Evolutionary conservation across 495 filamentous ascomycete genomes (phyloP), one percentile per base, ranked within the genome.

Genomic region (Astrothelium macrocarpum): DNA sequence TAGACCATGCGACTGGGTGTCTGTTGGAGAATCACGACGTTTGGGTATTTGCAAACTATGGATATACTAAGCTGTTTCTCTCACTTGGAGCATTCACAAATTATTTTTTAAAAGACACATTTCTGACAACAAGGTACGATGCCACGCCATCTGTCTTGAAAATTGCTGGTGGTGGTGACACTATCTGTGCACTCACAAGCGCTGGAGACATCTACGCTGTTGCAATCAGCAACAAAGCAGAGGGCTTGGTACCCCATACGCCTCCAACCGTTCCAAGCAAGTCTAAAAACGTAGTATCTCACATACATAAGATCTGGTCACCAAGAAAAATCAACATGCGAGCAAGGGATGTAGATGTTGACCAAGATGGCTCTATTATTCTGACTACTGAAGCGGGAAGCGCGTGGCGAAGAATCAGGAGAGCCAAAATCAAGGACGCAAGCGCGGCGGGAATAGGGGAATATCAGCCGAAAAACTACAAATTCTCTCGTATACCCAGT

Each of bases 301-400:
- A 77, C 20, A 88, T 91, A 14, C 80, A 87, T 58, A 83, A 88
- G 60, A 86, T 95, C 34, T 98, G 94, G 94, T 84, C 85, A 32
- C 73, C 87, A 20, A 86, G 84, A 68, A 92, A 89, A 67, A 85
- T 84, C 2, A 84, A 89, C 62, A 95, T 95, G 82, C 90, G 90
- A 12, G 92, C 88, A 10, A 82, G 81, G 65, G 95, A 96, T 67
- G 88, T 95, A 20, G 89, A 85, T 65, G 86, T 98, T 4, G 90
- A 91, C 16, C 90, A 95, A 72, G 89, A 97, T 77, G 95, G 91
- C 7, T 96, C 91, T 1, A 90, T 98, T 64, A 95, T 98, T 64
- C 84, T 98, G 63, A 92, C 90, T 67, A 97, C 94, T 1, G 81
- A 90, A 63, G 91, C 90, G 39, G 94, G 94, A 5, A 92, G 89